phyloP scores from a whole-genome alignment of 192 early-diverging fungal genomes.

The Mortierella hygrophila region DNA sequence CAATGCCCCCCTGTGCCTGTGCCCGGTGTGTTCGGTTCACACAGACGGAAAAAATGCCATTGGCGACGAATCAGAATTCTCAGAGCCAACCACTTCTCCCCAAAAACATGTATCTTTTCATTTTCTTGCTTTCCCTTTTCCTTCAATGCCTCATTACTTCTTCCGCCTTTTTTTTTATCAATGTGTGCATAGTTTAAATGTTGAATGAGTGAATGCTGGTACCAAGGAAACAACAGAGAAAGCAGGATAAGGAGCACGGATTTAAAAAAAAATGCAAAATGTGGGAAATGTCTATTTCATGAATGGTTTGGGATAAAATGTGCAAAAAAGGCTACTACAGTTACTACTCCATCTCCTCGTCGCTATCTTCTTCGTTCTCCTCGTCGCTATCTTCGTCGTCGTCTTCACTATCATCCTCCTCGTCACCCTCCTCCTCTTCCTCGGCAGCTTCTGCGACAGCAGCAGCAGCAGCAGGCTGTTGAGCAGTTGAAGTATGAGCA shows the following conservation, averaged over 20 bases:
- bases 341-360: slow-evolving; percentile 52
- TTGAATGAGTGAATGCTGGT: not conserved
- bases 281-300: slow-evolving; percentile 28
- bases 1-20: too few species aligned
- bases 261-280: slow-evolving; percentile 27
- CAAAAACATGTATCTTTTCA: too few species aligned
- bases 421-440: slow-evolving; percentile 10
- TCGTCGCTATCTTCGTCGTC: slow-evolving; percentile 5
- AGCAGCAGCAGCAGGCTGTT: not conserved
- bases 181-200: not conserved
- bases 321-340: not conserved
- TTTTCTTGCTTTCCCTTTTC: too few species aligned
- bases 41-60: too few species aligned
- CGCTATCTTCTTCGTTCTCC: slow-evolving; percentile 32
- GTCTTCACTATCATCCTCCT: slow-evolving; percentile 8
- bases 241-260: not conserved
- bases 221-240: too few species aligned
- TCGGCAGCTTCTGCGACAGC: slow-evolving; percentile 11
- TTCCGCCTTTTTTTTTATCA: not conserved
- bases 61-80: too few species aligned
- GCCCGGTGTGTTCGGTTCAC: too few species aligned
- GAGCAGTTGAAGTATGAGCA: not conserved
- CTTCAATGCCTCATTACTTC: too few species aligned
- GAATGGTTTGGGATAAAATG: slow-evolving; percentile 28
- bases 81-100: too few species aligned